Percentiles rank a stretch among this genome's conserved stretches.
These are phyloP conservation scores for Massariosphaeria phaeospora DNA, from an alignment of 495 filamentous ascomycete species.

Conservation along the genomic window DNA sequence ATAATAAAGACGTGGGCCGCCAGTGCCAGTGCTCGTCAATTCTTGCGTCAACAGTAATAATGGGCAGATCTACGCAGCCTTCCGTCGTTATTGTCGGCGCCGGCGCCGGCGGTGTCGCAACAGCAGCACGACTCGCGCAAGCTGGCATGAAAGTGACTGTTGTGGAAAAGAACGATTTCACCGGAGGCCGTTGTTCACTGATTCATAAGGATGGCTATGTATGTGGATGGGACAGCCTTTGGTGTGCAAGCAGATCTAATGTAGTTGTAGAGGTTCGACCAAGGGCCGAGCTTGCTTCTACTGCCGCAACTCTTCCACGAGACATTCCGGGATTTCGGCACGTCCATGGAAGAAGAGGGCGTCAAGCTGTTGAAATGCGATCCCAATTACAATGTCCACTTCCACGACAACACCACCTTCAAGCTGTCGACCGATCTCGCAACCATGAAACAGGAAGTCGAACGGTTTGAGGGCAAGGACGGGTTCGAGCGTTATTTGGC, in stretches of 20 bases:
- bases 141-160: conserved; percentile 62
- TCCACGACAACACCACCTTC: conserved; percentile 57
- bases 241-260: too few relatives aligned
- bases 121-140: conserved; percentile 62
- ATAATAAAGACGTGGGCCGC: too few relatives aligned
- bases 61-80: neutral
- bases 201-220: conserved; percentile 52
- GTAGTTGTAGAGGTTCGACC: conserved; percentile 56
- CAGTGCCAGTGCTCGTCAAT: too few relatives aligned
- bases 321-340: conserved; percentile 59
- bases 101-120: conserved; percentile 62
- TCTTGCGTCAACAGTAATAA: too few relatives aligned
- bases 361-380: conserved; percentile 61
- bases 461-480: conserved; percentile 59
- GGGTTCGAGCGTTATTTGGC: conserved; percentile 58
- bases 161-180: conserved; percentile 63
- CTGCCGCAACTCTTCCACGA: conserved; percentile 62
- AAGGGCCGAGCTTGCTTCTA: conserved; percentile 64
- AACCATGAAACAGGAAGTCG: conserved; percentile 61
- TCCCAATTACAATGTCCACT: conserved; percentile 66
- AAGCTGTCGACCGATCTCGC: conserved; percentile 56
- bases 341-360: conserved; percentile 54
- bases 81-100: conserved; percentile 47
- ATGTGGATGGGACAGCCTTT: too few relatives aligned
- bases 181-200: conserved; percentile 60